A percentile compares a stretch with the other conserved stretches of the same genome.
phyloP scores from a whole-genome alignment of 2,329 filamentous ascomycete species.

The Diaporthe australafricana region DNA sequence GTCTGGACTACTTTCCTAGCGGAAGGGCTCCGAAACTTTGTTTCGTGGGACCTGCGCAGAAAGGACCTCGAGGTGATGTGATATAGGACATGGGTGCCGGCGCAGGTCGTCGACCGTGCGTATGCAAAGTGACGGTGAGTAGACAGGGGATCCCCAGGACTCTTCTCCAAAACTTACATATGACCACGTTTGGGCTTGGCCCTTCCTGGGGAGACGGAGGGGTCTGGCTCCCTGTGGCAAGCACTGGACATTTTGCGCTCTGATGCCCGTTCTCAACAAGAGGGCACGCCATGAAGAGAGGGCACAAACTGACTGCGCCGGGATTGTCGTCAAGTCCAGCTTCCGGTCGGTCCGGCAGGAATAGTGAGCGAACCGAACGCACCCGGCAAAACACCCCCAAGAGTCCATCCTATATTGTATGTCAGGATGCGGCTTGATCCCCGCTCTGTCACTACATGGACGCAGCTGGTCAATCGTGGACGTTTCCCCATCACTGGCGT shows the following conservation, averaged over 20 bases:
- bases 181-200: not conserved
- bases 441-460: not conserved
- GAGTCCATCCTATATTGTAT: not conserved
- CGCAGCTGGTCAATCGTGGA: not conserved
- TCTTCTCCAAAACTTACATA: not conserved
- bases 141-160: not conserved
- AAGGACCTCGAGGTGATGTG: not conserved
- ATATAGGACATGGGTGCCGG: constrained; percentile 5
- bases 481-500: not conserved
- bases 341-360: no score
- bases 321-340: not conserved
- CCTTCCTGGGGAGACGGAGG: not conserved
- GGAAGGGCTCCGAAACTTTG: constrained; percentile 27
- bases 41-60: constrained; percentile 16
- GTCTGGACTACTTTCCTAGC: constrained; percentile 17
- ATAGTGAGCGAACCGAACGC: no score
- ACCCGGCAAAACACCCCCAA: not conserved
- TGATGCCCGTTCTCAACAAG: no score
- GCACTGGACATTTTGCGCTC: not conserved
- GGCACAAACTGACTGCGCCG: no score
- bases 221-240: not conserved
- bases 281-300: not conserved
- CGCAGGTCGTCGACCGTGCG: not conserved
- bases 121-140: constrained; percentile 1
- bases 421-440: not conserved